Conservation (phyloP, 176 grass and related monocot genomes). For the Aegilops umbellulata region DNA sequence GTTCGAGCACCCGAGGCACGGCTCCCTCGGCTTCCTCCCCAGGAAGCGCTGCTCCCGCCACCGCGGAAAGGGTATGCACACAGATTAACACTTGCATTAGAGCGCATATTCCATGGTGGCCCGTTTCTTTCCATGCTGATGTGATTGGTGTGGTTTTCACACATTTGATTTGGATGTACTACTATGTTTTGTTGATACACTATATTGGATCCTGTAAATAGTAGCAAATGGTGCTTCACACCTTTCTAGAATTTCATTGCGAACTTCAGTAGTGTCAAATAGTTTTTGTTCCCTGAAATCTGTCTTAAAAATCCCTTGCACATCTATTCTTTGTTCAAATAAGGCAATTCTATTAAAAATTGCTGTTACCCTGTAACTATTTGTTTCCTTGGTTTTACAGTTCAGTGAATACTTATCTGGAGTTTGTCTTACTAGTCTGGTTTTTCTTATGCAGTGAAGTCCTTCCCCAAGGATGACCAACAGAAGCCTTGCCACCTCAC, state of each 20-base stretch:
- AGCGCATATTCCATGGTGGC: no score
- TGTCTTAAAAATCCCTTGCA: neutral
- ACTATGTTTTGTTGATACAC: neutral
- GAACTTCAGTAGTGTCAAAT: neutral
- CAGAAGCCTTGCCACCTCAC: conserved; percentile 61
- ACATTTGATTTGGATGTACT: neutral
- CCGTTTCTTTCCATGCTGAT: neutral
- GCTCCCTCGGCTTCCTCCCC: conserved; percentile 92
- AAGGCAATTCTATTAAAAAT: neutral
- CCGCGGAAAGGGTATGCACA: conserved; percentile 78
- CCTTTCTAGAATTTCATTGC: neutral
- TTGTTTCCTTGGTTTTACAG: neutral
- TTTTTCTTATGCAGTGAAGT: conserved; percentile 63
- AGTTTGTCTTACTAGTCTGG: conserved; percentile 3
- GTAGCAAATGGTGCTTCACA: neutral
- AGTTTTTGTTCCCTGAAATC: neutral
- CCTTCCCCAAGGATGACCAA: conserved; percentile 66
- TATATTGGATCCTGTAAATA: neutral
- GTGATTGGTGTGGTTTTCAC: neutral
- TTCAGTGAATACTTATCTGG: neutral
- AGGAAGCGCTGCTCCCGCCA: conserved; percentile 88
- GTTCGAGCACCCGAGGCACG: conserved; percentile 99
- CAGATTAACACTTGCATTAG: neutral
- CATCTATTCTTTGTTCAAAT: neutral
- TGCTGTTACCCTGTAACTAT: neutral